Evolutionary conservation across 495 filamentous ascomycete genomes (phyloP).

Genomic region (Trichocladium antarcticum): DNA sequence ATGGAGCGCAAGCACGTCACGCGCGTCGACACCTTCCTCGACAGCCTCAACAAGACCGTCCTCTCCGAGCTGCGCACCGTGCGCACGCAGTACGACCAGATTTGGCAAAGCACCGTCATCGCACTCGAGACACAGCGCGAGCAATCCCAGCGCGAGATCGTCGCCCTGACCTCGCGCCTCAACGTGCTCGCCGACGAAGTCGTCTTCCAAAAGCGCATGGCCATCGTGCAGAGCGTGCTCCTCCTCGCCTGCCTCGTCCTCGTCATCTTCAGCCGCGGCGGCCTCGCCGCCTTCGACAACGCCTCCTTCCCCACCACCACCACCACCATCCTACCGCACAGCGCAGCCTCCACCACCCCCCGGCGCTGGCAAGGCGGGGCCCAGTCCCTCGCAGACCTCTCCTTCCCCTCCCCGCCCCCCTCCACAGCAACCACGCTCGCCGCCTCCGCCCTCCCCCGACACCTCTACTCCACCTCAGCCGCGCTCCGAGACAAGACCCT

Average conservation of each 20-base stretch:
- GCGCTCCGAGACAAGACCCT: slow-evolving; percentile 19
- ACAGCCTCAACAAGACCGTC: slow-evolving; percentile 75
- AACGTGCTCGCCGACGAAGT: slow-evolving; percentile 85
- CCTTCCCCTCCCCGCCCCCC: slow-evolving; percentile 3
- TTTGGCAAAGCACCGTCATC: slow-evolving; percentile 89
- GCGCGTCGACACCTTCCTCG: slow-evolving; percentile 72
- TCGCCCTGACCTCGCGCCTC: slow-evolving; percentile 69
- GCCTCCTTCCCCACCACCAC: slow-evolving; percentile 4
- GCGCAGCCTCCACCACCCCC: background rate
- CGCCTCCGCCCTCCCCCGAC: slow-evolving; percentile 6
- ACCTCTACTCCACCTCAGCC: background rate
- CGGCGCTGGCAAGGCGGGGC: background rate
- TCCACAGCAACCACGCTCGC: slow-evolving; percentile 4
- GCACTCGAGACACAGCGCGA: slow-evolving; percentile 81
- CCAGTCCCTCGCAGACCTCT: background rate
- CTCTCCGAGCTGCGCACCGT: slow-evolving; percentile 73
- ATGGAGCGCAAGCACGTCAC: slow-evolving; percentile 79
- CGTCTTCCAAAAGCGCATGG: slow-evolving; percentile 90
- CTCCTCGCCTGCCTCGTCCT: slow-evolving; percentile 79
- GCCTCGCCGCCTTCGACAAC: slow-evolving; percentile 12
- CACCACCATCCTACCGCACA: slow-evolving; percentile 1
- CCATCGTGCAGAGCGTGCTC: slow-evolving; percentile 75
- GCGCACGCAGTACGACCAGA: slow-evolving; percentile 79
- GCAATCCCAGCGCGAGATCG: slow-evolving; percentile 66
- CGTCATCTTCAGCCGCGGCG: slow-evolving; percentile 59